A percentile compares a stretch with the other conserved stretches of the same genome.
Conservation (phyloP, 1,284 basidiomycete species). For the Pseudomicrostroma phylloplanum region DNA sequence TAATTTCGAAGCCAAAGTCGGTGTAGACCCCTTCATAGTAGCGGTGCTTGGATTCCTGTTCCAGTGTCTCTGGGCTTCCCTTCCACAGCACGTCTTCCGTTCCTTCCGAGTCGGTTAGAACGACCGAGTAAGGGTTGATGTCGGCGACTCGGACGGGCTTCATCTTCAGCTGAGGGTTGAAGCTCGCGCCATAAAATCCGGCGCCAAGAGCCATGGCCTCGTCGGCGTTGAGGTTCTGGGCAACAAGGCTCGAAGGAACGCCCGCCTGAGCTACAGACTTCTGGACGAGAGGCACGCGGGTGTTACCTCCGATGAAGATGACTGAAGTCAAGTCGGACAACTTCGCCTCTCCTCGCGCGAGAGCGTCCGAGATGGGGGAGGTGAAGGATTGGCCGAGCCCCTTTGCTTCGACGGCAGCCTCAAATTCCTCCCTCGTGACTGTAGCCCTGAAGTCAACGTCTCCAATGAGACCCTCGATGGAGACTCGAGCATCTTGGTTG, state of each 20-base stretch:
- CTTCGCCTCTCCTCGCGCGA: slow-evolving; percentile 64
- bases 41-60: slow-evolving; percentile 19
- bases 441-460: slow-evolving; percentile 84
- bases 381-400: slow-evolving; percentile 29
- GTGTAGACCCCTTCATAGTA: slow-evolving; percentile 29
- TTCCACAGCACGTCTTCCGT: slow-evolving; percentile 30
- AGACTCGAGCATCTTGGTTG: slow-evolving; percentile 70
- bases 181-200: slow-evolving; percentile 81
- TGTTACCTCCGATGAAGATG: slow-evolving; percentile 81
- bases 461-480: slow-evolving; percentile 78
- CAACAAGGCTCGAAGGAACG: slow-evolving; percentile 42
- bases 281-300: slow-evolving; percentile 87
- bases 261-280: slow-evolving; percentile 51
- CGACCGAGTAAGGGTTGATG: slow-evolving; percentile 38
- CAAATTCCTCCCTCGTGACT: slow-evolving; percentile 71
- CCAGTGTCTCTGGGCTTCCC: slow-evolving; percentile 23
- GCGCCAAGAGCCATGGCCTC: slow-evolving; percentile 89
- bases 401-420: slow-evolving; percentile 52
- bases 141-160: slow-evolving; percentile 85
- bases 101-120: slow-evolving; percentile 26
- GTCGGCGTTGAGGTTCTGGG: slow-evolving; percentile 88
- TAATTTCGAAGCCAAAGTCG: slow-evolving; percentile 38
- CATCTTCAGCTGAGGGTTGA: slow-evolving; percentile 88
- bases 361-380: slow-evolving; percentile 63
- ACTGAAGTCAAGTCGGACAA: slow-evolving; percentile 74